phyloP scores from a whole-genome alignment of 2,329 filamentous ascomycete genomes.

The Fusarium chlamydosporum region DNA sequence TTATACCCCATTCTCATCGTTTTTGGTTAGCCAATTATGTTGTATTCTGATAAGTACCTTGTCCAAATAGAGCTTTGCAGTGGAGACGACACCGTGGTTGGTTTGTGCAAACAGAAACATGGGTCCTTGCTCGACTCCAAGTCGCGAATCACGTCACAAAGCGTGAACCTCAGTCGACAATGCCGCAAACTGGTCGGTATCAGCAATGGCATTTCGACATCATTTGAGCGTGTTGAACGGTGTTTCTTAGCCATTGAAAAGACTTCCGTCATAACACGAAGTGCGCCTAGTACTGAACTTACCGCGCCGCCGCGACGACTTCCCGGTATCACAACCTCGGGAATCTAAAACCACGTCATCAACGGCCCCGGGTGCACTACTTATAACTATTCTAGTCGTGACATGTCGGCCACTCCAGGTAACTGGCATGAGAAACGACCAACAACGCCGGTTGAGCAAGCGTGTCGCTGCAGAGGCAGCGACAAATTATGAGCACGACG shows the following conservation, averaged over 20 bases:
- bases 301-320: constrained; percentile 16
- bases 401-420: constrained; percentile 75
- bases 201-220: constrained; percentile 31
- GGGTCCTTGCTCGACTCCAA: too few relatives aligned
- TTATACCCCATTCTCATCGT: too few relatives aligned
- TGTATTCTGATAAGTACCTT: too few relatives aligned
- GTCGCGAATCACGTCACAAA: too few relatives aligned
- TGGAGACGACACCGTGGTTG: too few relatives aligned
- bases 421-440: constrained; percentile 77
- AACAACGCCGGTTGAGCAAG: constrained; percentile 74
- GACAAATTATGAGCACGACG: constrained; percentile 76
- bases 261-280: constrained; percentile 41
- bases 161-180: too few relatives aligned
- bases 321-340: constrained; percentile 37
- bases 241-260: not conserved
- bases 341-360: constrained; percentile 33
- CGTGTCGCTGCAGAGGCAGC: constrained; percentile 66
- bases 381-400: constrained; percentile 79
- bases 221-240: not conserved
- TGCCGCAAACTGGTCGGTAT: constrained; percentile 26
- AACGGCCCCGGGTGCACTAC: constrained; percentile 61
- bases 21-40: too few relatives aligned
- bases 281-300: constrained; percentile 12
- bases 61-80: too few relatives aligned
- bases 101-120: too few relatives aligned